Percentiles rank a stretch among this genome's conserved stretches.
These are phyloP conservation scores for Nannizzia gypsea DNA, from an alignment of 2,329 filamentous ascomycete genomes.

Conservation along the genomic window DNA sequence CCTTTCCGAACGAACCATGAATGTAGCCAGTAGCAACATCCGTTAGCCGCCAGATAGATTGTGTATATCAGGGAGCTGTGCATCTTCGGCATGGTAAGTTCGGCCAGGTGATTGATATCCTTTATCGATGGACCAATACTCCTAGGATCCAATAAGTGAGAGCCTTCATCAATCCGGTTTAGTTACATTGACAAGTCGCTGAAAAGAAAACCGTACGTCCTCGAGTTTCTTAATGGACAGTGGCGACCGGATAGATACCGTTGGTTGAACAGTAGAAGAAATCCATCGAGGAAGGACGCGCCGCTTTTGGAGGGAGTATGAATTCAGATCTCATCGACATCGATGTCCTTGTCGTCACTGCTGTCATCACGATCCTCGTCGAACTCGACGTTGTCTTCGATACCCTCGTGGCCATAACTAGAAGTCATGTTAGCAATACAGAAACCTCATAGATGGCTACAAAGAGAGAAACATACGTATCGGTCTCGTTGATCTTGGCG, in stretches of 20 bases:
- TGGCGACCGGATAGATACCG: background rate
- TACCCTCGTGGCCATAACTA: constrained; percentile 64
- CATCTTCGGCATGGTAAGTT: background rate
- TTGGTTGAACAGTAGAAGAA: background rate
- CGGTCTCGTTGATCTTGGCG: constrained; percentile 99
- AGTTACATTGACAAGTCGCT: background rate
- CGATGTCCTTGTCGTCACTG: constrained; percentile 65
- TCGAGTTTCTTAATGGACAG: background rate
- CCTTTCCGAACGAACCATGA: background rate
- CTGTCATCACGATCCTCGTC: constrained; percentile 76
- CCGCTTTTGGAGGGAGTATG: background rate
- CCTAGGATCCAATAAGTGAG: background rate
- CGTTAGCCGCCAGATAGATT: background rate
- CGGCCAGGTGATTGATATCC: background rate
- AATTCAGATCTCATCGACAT: constrained; percentile 85
- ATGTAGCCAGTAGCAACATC: background rate
- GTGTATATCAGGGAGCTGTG: background rate
- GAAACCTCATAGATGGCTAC: background rate
- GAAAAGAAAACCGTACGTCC: background rate
- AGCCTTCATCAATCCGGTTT: background rate
- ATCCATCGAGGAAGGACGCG: constrained; percentile 7
- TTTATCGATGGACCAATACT: background rate
- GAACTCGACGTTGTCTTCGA: constrained; percentile 98
- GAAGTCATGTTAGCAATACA: constrained; percentile 6
- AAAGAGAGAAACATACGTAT: constrained; percentile 52